phyloP scores from a whole-genome alignment of 225 moss, liverwort and hornwort genomes.

The Straminergon stramineum region DNA sequence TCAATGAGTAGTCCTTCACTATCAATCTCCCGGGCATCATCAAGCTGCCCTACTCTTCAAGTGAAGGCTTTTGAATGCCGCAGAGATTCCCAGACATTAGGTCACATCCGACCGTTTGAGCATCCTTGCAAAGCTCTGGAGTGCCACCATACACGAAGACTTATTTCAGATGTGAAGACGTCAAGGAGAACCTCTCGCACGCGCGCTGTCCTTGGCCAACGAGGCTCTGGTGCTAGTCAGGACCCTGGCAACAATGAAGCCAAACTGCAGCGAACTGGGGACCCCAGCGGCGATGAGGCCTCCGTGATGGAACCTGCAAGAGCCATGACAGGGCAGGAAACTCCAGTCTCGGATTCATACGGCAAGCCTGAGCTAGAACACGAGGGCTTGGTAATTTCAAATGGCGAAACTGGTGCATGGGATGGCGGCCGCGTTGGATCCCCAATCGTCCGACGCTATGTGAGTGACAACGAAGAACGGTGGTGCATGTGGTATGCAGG shows the following conservation, averaged over 20 bases:
- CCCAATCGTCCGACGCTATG: constrained; percentile 37
- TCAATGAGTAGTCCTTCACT: constrained; percentile 31
- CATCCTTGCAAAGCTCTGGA: constrained; percentile 3
- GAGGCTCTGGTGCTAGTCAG: constrained; percentile 32
- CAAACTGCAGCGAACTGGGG: constrained; percentile 15
- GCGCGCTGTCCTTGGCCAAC: constrained; percentile 27
- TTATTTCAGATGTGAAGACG: background rate
- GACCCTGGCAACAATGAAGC: constrained; percentile 41
- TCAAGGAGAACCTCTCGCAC: constrained; percentile 7
- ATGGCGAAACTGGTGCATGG: constrained; percentile 23
- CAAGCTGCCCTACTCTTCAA: background rate
- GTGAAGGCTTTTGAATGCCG: constrained; percentile 9
- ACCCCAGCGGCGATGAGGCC: constrained; percentile 8
- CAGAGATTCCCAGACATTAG: background rate
- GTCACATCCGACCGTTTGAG: constrained; percentile 2
- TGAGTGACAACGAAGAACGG: constrained; percentile 51
- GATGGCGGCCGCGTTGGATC: constrained; percentile 30
- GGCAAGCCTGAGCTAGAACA: constrained; percentile 15
- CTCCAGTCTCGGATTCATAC: background rate
- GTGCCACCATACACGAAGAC: constrained; percentile 11
- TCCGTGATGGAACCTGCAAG: constrained; percentile 9
- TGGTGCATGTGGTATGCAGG: constrained; percentile 61
- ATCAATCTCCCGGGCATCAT: constrained; percentile 6
- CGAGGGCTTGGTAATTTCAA: constrained; percentile 31
- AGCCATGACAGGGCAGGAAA: constrained; percentile 15